Evolutionary conservation across 163 green algal genomes (phyloP).

Genomic region (Scenedesmus sp.): DNA sequence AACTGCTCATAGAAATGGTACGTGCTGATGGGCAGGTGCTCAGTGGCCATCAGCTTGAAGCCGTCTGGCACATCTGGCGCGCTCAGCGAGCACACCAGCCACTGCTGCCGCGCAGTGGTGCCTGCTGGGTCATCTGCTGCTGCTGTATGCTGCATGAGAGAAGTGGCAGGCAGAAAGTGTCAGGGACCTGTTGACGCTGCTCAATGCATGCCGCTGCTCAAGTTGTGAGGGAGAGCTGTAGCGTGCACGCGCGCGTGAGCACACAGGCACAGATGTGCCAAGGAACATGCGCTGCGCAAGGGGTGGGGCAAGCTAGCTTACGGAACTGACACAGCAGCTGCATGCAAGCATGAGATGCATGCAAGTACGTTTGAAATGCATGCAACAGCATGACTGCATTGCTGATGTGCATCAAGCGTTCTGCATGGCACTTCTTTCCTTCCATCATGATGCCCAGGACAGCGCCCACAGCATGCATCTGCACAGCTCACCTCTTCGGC

Average conservation of each 20-base stretch:
- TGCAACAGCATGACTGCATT: not conserved
- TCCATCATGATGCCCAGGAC: not conserved
- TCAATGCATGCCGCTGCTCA: not conserved
- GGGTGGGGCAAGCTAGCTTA: too few species aligned
- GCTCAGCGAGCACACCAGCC: conserved; percentile 13
- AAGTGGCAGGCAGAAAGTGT: not conserved
- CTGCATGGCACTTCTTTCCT: not conserved
- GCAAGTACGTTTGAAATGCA: too few species aligned
- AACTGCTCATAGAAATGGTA: conserved; percentile 57
- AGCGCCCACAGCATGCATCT: not conserved
- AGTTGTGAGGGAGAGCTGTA: not conserved
- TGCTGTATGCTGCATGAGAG: not conserved
- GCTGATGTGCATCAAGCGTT: not conserved
- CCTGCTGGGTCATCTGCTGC: not conserved
- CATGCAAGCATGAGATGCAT: too few species aligned
- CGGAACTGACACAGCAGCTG: too few species aligned
- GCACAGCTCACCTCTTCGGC: not conserved
- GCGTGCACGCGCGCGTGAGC: too few species aligned
- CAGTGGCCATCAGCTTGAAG: conserved; percentile 40
- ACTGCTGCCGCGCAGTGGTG: conserved; percentile 32
- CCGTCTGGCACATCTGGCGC: conserved; percentile 19
- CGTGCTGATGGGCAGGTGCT: conserved; percentile 42
- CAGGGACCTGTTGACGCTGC: too few species aligned
- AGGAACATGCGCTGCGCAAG: too few species aligned
- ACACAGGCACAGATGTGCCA: too few species aligned